These are phyloP conservation scores for Esteya vermicola DNA, from an alignment of 2,329 filamentous ascomycete species.

Conservation along the genomic window DNA sequence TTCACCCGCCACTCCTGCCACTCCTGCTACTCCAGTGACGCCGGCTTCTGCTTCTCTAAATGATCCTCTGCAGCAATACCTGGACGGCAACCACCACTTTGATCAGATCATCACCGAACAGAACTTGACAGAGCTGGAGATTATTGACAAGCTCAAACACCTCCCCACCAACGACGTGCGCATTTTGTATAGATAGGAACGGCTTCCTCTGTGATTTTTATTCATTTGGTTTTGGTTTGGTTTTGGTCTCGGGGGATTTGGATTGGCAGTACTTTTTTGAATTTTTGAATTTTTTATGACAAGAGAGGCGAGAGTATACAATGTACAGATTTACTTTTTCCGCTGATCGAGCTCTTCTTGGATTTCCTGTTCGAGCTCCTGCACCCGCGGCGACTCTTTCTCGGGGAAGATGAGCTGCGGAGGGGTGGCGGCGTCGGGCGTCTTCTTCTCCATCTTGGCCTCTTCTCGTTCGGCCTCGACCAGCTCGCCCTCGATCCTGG, in stretches of 20 bases:
- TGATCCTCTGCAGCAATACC: constrained; percentile 49
- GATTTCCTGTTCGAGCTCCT: constrained; percentile 12
- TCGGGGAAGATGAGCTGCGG: constrained; percentile 13
- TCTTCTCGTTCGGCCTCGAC: too few relatives aligned
- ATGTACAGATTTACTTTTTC: neutral
- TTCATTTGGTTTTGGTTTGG: neutral
- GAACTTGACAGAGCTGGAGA: constrained; percentile 54
- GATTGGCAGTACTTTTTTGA: neutral
- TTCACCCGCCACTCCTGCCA: too few relatives aligned
- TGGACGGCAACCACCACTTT: constrained; percentile 62
- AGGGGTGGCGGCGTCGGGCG: neutral
- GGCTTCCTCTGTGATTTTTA: neutral
- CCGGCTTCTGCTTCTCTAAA: constrained; percentile 17
- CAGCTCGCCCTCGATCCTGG: too few relatives aligned
- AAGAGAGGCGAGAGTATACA: neutral
- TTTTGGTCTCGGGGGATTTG: too few relatives aligned
- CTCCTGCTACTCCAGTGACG: too few relatives aligned
- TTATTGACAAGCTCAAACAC: constrained; percentile 52
- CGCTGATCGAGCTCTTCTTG: neutral
- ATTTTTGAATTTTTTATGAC: neutral
- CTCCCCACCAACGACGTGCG: constrained; percentile 38
- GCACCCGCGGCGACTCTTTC: constrained; percentile 9
- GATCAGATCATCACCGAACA: constrained; percentile 73
- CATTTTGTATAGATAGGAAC: constrained; percentile 37
- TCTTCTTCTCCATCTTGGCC: neutral